phyloP scores from a whole-genome alignment of 2,329 filamentous ascomycete species.

The Penicillium freii region DNA sequence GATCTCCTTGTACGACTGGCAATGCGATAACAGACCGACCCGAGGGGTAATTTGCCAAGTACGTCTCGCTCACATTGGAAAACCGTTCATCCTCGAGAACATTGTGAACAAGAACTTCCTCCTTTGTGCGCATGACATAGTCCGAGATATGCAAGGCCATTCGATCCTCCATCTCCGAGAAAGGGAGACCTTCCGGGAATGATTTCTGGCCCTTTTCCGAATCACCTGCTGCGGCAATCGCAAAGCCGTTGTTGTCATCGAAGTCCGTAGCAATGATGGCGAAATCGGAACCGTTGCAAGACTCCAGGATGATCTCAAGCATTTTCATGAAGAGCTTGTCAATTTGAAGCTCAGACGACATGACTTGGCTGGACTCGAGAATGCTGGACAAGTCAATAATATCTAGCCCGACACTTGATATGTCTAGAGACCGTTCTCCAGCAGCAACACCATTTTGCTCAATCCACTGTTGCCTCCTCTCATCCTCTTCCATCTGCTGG shows the following conservation, averaged over 20 bases:
- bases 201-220: slow-evolving; percentile 55
- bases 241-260: slow-evolving; percentile 57
- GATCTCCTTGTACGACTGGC: slow-evolving; percentile 60
- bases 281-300: slow-evolving; percentile 59
- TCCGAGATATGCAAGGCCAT: slow-evolving; percentile 61
- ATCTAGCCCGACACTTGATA: slow-evolving; percentile 49
- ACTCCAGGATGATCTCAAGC: slow-evolving; percentile 63
- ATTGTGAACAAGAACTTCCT: slow-evolving; percentile 63
- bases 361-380: slow-evolving; percentile 62
- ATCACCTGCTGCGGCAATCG: slow-evolving; percentile 60
- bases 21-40: slow-evolving; percentile 62
- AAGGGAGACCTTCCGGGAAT: slow-evolving; percentile 54
- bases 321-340: slow-evolving; percentile 63
- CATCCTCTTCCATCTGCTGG: slow-evolving; percentile 39
- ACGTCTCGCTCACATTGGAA: slow-evolving; percentile 58
- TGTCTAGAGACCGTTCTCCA: slow-evolving; percentile 42
- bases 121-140: slow-evolving; percentile 61
- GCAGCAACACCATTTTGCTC: slow-evolving; percentile 42
- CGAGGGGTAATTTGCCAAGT: slow-evolving; percentile 54
- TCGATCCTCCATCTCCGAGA: slow-evolving; percentile 57
- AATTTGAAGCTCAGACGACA: slow-evolving; percentile 64
- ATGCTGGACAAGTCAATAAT: slow-evolving; percentile 65
- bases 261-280: slow-evolving; percentile 62
- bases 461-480: slow-evolving; percentile 44
- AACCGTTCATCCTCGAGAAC: slow-evolving; percentile 65